These are phyloP conservation scores for Lodderomyces theae DNA, from an alignment of 1,139 yeast species.

Conservation along the genomic window DNA sequence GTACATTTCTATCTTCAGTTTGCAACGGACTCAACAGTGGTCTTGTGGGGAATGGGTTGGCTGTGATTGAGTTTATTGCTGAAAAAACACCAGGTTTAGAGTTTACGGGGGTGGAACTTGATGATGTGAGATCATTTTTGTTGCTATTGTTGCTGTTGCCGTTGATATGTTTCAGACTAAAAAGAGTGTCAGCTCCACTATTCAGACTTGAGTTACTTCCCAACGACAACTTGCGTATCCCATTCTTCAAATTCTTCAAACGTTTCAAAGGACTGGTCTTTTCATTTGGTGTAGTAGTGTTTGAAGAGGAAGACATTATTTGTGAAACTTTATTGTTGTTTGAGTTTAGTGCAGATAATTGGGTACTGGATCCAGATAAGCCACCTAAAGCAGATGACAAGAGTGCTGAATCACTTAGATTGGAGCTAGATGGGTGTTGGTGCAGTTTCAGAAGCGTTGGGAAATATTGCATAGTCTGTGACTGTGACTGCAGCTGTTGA, in stretches of 20 bases:
- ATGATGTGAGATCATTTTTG: neutral
- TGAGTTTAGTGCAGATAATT: neutral
- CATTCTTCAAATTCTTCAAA: constrained; percentile 38
- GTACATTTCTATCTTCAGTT: constrained; percentile 4
- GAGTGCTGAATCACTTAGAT: constrained; percentile 8
- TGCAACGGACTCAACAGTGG: constrained; percentile 13
- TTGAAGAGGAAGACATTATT: neutral
- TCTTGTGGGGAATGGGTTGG: constrained; percentile 9
- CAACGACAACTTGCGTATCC: constrained; percentile 33
- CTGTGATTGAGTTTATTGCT: constrained; percentile 6
- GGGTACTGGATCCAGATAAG: constrained; percentile 1
- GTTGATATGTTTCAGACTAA: no score
- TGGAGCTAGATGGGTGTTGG: neutral
- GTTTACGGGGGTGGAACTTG: constrained; percentile 6
- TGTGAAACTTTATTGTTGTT: neutral
- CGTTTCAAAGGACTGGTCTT: constrained; percentile 17
- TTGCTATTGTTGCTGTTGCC: constrained; percentile 1
- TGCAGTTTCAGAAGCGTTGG: constrained; percentile 16
- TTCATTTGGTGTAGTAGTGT: constrained; percentile 11
- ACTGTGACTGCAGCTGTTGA: neutral
- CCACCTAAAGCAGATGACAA: constrained; percentile 1
- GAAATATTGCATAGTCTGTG: constrained; percentile 17
- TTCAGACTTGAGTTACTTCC: constrained; percentile 8
- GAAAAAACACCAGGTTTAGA: constrained; percentile 16
- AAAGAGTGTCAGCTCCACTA: no score